These are phyloP conservation scores for Xanthoceras sorbifolium DNA, from an alignment of 345 rosid species.

Conservation along the genomic window DNA sequence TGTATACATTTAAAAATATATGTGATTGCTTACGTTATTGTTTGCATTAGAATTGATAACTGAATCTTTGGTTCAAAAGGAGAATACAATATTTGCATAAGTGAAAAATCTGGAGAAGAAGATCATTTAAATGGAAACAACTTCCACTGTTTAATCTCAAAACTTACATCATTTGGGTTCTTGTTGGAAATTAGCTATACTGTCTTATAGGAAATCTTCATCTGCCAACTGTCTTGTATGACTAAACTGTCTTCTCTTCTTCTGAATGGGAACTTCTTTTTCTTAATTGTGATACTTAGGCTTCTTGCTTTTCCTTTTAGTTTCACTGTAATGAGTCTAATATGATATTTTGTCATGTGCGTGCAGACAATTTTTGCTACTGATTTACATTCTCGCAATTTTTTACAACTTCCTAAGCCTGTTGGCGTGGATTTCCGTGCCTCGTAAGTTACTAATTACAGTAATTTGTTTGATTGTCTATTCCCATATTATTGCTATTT, in stretches of 20 bases:
- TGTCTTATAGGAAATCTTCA: background rate
- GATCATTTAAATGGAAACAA: background rate
- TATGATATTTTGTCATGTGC: slow-evolving; percentile 23
- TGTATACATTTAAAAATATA: background rate
- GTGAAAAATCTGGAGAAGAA: background rate
- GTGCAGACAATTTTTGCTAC: slow-evolving; percentile 89
- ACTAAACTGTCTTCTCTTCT: background rate
- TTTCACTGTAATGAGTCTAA: slow-evolving; percentile 8
- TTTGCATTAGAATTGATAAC: background rate
- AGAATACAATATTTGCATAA: background rate
- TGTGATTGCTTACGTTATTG: background rate
- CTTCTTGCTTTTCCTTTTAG: background rate
- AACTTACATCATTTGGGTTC: background rate
- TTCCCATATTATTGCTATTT: background rate
- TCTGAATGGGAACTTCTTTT: background rate
- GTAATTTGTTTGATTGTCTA: background rate
- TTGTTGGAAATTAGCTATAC: slow-evolving; percentile 1
- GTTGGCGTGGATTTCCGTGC: slow-evolving; percentile 94
- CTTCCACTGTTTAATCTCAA: background rate
- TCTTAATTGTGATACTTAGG: background rate
- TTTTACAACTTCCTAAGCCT: slow-evolving; percentile 89
- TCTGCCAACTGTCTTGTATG: background rate
- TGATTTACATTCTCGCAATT: slow-evolving; percentile 80
- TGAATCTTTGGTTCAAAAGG: background rate
- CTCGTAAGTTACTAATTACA: slow-evolving; percentile 56